Evolutionary conservation across 2,329 filamentous ascomycete genomes (phyloP).

Genomic region (Aspergillus fumigatiaffinis): DNA sequence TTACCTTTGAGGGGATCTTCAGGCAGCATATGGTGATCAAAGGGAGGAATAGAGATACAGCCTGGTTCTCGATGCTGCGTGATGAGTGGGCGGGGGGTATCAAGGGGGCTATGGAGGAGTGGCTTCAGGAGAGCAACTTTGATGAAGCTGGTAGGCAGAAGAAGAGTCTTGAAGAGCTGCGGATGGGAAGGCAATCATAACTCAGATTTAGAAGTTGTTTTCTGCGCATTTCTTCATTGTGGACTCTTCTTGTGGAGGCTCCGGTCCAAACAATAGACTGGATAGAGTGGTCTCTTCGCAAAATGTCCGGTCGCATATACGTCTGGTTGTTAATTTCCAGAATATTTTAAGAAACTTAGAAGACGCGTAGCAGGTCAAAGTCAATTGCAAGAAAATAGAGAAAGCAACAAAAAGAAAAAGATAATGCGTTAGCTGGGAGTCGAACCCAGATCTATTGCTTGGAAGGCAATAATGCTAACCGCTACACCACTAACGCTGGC

Average conservation of each 20-base stretch:
- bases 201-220: background rate
- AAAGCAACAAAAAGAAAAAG: background rate
- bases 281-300: too few relatives aligned
- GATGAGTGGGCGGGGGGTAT: conserved; percentile 60
- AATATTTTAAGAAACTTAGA: too few relatives aligned
- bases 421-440: background rate
- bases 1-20: conserved; percentile 57
- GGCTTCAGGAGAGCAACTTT: conserved; percentile 56
- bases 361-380: too few relatives aligned
- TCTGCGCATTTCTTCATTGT: too few relatives aligned
- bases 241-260: too few relatives aligned
- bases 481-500: background rate
- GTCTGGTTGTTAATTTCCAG: too few relatives aligned
- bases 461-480: background rate
- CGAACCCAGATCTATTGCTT: background rate
- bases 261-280: too few relatives aligned
- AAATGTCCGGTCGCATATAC: too few relatives aligned
- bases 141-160: conserved; percentile 52
- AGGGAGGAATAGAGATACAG: conserved; percentile 55
- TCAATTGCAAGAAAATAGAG: background rate
- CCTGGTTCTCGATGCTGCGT: conserved; percentile 58
- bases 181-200: conserved; percentile 1
- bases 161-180: conserved; percentile 40
- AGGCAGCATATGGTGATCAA: conserved; percentile 60
- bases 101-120: conserved; percentile 48